Evolutionary conservation across 306 rosid species (phyloP), one percentile per base, ranked within the genome.

Genomic region (Casuarina glauca): DNA sequence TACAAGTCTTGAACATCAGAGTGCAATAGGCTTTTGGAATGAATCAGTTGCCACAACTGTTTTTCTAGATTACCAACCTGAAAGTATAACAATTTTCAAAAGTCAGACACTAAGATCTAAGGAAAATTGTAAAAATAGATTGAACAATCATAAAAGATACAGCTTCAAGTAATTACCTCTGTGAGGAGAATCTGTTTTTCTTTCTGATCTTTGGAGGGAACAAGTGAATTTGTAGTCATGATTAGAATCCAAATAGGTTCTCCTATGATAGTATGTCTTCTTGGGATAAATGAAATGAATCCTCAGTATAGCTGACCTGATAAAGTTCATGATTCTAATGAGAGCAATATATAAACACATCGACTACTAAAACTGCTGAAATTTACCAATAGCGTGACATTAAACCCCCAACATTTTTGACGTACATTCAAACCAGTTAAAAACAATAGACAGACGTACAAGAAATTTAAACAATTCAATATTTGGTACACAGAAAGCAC

Each of bases 61-160:
- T 86, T 93, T 61, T 93, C 97, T 72, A 72, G 80, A 73, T 63
- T 87, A 67, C 84, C 88, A 84, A 90, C 88, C 99, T 95, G 79
- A 62, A 73, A 79, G 80, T 68, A 48, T 52, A 73, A 64, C 49
- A 80, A 63, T 41, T 69, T 86, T 85, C 32, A 72, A 82, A 74
- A 73, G 66, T 71, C 35, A 38, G 48, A 17, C 12, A 20, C 4
- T 4, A 74, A 66, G 58, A n/a, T 26, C 17, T 51, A 53, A 60
- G 51, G 62, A 61, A 66, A 50, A 41, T 51, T 19, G 42, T 48
- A 50, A 16, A 9, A 12, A n/a, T 70, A 74, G 77, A 17, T 53
- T 58, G 54, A 72, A 67, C 41, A 60, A 52, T 42, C 39, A 75
- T 26, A 50, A 75, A 86, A 53, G 32, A 62, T 36, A 49, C 35